phyloP scores from a whole-genome alignment of 805 yeast genomes.

The Dipodascopsis tothii region DNA sequence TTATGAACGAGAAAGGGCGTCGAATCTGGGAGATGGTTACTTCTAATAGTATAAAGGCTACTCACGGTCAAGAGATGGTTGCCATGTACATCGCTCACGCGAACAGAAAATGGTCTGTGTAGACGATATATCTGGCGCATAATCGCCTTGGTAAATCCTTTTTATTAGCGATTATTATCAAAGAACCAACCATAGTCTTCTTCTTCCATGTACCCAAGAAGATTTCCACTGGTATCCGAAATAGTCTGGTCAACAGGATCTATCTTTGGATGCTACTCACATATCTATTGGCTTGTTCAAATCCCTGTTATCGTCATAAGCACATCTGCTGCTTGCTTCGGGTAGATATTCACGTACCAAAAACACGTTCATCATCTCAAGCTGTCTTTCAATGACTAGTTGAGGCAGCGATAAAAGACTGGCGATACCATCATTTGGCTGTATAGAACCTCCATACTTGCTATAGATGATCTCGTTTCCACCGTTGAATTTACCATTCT shows the following conservation, averaged over 20 bases:
- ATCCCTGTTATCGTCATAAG: no score
- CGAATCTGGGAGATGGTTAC: constrained; percentile 36
- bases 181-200: constrained; percentile 51
- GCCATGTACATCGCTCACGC: constrained; percentile 32
- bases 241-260: constrained; percentile 33
- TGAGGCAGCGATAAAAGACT: constrained; percentile 70
- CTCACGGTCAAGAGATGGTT: constrained; percentile 33
- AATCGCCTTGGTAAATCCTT: constrained; percentile 47
- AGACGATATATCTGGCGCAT: constrained; percentile 75
- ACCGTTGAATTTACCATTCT: no score
- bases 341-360: no score
- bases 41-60: background rate
- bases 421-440: constrained; percentile 47
- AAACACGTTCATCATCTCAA: constrained; percentile 80
- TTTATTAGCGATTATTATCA: background rate
- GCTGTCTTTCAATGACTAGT: constrained; percentile 74
- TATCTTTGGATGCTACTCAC: constrained; percentile 16
- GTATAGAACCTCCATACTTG: no score
- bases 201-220: constrained; percentile 75
- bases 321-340: no score
- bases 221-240: constrained; percentile 64
- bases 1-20: constrained; percentile 80
- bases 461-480: no score
- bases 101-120: constrained; percentile 62
- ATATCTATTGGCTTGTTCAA: constrained; percentile 84